phyloP scores from a whole-genome alignment of 768 basidiomycete genomes.

The Mycena metata region DNA sequence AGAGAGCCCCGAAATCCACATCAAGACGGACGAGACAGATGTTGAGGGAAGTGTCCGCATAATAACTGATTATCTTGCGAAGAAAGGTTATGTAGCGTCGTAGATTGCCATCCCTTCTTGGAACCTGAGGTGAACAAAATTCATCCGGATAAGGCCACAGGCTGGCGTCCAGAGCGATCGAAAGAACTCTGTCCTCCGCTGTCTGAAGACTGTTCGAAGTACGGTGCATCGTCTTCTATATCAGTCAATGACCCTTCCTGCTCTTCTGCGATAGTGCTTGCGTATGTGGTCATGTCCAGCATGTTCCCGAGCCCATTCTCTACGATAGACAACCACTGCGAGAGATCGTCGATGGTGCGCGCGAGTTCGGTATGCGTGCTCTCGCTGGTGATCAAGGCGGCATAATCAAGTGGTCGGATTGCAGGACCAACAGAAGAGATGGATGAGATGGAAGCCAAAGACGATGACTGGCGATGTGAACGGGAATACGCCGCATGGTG shows the following conservation, averaged over 20 bases:
- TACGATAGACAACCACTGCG: conserved; percentile 80
- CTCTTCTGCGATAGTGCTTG: conserved; percentile 75
- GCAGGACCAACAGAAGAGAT: conserved; percentile 54
- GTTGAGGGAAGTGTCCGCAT: conserved; percentile 83
- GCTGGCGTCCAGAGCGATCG: conserved; percentile 27
- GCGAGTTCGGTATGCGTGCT: conserved; percentile 79
- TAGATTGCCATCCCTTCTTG: conserved; percentile 28
- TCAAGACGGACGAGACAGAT: conserved; percentile 86
- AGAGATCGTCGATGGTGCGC: conserved; percentile 79
- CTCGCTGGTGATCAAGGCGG: conserved; percentile 64
- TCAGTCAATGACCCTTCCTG: conserved; percentile 55
- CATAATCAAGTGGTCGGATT: conserved; percentile 80
- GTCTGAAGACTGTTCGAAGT: conserved; percentile 31
- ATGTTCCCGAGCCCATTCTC: conserved; percentile 79
- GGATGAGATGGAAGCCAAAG: conserved; percentile 50
- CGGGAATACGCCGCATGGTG: conserved; percentile 29
- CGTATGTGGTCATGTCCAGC: conserved; percentile 67
- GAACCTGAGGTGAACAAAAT: not conserved
- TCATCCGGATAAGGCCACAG: conserved; percentile 27
- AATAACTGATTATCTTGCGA: conserved; percentile 84
- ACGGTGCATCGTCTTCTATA: conserved; percentile 33
- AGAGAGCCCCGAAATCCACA: conserved; percentile 87
- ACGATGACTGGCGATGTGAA: conserved; percentile 45
- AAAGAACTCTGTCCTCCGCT: conserved; percentile 23
- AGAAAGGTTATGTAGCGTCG: conserved; percentile 69